A percentile compares a stretch with the other conserved stretches of the same genome.
Evolutionary conservation across 805 yeast genomes (phyloP).

Genomic region (Wickerhamiella hasegawae): DNA sequence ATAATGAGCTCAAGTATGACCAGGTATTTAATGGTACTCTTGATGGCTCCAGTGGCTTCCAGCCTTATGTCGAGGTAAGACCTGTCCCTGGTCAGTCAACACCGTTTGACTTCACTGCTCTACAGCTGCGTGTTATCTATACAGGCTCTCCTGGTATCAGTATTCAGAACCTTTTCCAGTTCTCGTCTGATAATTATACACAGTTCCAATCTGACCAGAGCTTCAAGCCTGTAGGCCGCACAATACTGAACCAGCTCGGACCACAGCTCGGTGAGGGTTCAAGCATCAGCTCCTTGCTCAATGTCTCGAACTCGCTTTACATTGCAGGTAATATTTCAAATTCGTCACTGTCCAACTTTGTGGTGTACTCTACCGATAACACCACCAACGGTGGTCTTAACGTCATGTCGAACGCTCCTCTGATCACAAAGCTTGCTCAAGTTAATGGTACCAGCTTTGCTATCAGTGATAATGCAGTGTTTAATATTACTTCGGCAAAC

Average conservation of each 20-base stretch:
- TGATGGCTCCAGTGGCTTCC: conserved; percentile 24
- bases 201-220: conserved; percentile 18
- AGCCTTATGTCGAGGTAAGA: conserved; percentile 26
- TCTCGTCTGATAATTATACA: conserved; percentile 52
- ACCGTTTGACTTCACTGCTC: conserved; percentile 50
- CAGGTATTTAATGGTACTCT: conserved; percentile 55
- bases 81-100: conserved; percentile 14
- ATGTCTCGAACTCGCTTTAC: not conserved
- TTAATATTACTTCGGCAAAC: conserved; percentile 1
- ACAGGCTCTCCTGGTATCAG: conserved; percentile 27
- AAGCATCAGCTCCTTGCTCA: conserved; percentile 22
- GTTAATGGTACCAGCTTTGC: not conserved
- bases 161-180: conserved; percentile 47
- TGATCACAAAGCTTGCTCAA: not conserved
- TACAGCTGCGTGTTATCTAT: conserved; percentile 35
- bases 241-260: conserved; percentile 29
- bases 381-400: not conserved
- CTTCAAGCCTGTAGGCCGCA: conserved; percentile 28
- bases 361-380: not conserved
- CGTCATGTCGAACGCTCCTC: not conserved
- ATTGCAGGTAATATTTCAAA: not conserved
- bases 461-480: conserved; percentile 1
- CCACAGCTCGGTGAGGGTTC: conserved; percentile 26
- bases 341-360: not conserved
- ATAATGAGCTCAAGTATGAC: conserved; percentile 68